phyloP scores from a whole-genome alignment of 2,329 filamentous ascomycete species.

The Fusarium keratoplasticum region DNA sequence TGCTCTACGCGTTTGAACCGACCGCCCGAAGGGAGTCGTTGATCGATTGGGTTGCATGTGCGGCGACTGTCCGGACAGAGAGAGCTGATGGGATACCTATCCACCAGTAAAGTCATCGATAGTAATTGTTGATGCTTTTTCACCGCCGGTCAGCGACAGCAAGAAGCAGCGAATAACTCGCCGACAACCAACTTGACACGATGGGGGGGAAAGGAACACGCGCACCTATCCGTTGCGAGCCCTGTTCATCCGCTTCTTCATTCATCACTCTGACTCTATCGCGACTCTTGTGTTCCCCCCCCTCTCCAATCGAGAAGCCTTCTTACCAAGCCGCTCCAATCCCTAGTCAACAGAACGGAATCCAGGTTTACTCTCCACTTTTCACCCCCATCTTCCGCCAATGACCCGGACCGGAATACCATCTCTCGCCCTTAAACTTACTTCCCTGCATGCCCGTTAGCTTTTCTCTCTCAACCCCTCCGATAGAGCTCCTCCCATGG shows the following conservation, averaged over 20 bases:
- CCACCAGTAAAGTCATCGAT: slow-evolving; percentile 19
- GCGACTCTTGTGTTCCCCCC: neutral
- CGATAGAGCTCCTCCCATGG: neutral
- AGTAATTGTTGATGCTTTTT: slow-evolving; percentile 9
- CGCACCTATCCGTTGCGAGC: slow-evolving; percentile 1
- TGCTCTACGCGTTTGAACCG: slow-evolving; percentile 11
- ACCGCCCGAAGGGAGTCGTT: slow-evolving; percentile 15
- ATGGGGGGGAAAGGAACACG: slow-evolving; percentile 1
- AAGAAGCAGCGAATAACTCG: slow-evolving; percentile 10
- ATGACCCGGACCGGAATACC: slow-evolving; percentile 14
- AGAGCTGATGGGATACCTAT: neutral
- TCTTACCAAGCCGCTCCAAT: neutral
- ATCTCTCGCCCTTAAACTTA: neutral
- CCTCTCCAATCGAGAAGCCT: slow-evolving; percentile 22
- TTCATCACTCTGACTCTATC: slow-evolving; percentile 12
- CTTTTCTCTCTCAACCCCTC: slow-evolving; percentile 5
- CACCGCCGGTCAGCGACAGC: slow-evolving; percentile 29
- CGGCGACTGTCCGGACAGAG: slow-evolving; percentile 26
- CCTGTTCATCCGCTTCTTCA: neutral
- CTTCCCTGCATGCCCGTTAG: slow-evolving; percentile 28
- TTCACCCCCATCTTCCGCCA: neutral
- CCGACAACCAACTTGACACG: neutral
- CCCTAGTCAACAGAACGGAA: neutral
- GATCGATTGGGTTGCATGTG: slow-evolving; percentile 26
- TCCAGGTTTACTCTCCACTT: slow-evolving; percentile 1